Base-by-base conservation (phyloP, 176 grass and related monocot genomes). In the Puya raimondii region DNA sequence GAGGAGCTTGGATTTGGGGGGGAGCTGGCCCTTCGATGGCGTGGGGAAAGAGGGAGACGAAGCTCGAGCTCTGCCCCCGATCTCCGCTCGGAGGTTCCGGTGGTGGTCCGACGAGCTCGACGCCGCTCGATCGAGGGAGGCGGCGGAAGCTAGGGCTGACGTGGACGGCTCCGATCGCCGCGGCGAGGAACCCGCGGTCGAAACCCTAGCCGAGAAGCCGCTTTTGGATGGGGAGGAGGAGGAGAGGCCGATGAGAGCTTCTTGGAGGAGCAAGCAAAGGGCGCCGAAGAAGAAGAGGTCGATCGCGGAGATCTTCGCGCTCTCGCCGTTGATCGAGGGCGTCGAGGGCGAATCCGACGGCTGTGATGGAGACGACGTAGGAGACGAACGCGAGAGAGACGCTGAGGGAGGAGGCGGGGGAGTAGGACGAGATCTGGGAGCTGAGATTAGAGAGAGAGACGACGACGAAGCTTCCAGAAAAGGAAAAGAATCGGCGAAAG, bases 261-360 rank as follows among this genome's bases (percentile, higher is more conserved):
- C 29, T 14, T 14, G 53, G 23, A 54, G 53, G 23, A 74, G 51
- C 59, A 85, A 78, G 65, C 82, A 59, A 42, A 70, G 75, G 65
- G 33, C 77, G 26, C 80, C 71, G 47, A 92, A 92, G 71, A 92
- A 92, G 71, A 85, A 92, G 68, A 73, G 85, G 12, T 85, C 80
- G 22, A 83, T 92, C 63, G 63, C 72, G 0, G 82, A 92, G 66
- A 85, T 92, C 53, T 81, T 88, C 77, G 85, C 80, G 4, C 76
- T 79, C 14, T 76, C 71, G 21, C 82, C 89, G 33, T 53, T 14
- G 65, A 50, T 77, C 48, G 50, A 70, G 5, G 59, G 57, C 13
- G 64, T 76, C 23, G 15, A 20, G 0, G 27, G 29, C 14, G 29
- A 66, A 4, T 26, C 11, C 26, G 65, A n/a, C 63, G 72, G 56